These are phyloP conservation scores for Syzygium syzygioides DNA, from an alignment of 441 rosid genomes.

Conservation along the genomic window DNA sequence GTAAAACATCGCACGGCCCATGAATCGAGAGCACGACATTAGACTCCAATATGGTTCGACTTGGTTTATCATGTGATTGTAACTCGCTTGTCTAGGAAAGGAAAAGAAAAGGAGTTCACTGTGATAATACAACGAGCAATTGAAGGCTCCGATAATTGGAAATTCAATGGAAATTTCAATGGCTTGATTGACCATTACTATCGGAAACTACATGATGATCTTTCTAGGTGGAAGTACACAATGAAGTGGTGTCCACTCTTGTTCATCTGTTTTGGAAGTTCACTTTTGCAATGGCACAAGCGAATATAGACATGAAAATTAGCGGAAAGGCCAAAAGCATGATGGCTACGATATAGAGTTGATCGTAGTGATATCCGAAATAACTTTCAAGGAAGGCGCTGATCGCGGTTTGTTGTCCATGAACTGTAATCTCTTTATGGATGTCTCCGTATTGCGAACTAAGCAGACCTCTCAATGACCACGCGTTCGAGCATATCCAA, in stretches of 20 bases:
- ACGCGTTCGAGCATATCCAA: conserved; percentile 31
- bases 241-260: neutral
- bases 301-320: conserved; percentile 19
- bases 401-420: conserved; percentile 22
- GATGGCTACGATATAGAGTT: conserved; percentile 17
- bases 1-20: neutral
- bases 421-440: conserved; percentile 11
- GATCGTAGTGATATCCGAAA: conserved; percentile 17
- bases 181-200: neutral
- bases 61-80: neutral
- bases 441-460: conserved; percentile 36
- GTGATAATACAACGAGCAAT: neutral
- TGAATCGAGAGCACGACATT: neutral
- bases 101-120: neutral
- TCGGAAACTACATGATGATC: neutral
- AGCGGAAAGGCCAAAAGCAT: conserved; percentile 23
- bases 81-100: neutral
- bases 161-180: neutral
- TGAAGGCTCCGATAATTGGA: neutral
- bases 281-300: conserved; percentile 19
- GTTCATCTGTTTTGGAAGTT: conserved; percentile 28
- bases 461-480: conserved; percentile 30
- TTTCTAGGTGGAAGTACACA: neutral
- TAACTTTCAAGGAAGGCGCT: conserved; percentile 14
- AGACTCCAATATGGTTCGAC: neutral